These are phyloP conservation scores for Phtheirospermum japonicum DNA, from an alignment of 257 asterid species.

Conservation along the genomic window DNA sequence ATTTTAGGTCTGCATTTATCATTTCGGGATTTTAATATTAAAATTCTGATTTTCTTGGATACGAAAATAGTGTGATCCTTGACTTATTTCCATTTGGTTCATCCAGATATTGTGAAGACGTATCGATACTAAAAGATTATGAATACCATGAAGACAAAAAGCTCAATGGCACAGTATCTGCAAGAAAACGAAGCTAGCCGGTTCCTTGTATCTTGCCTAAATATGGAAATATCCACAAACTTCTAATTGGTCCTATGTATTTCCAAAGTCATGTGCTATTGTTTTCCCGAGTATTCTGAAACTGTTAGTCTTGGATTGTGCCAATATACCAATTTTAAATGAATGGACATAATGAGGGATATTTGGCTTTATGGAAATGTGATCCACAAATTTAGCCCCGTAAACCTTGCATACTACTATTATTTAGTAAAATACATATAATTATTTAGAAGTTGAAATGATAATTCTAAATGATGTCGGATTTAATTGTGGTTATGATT, in stretches of 20 bases:
- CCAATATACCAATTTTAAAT: background rate
- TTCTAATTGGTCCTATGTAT: no score
- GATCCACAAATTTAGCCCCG: background rate
- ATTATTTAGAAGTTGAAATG: no score
- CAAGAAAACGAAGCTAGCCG: conserved; percentile 19
- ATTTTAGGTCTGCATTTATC: no score
- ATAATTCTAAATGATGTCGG: no score
- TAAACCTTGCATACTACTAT: no score
- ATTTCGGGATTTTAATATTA: no score
- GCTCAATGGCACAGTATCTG: conserved; percentile 1
- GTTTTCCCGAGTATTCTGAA: background rate
- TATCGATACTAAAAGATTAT: conserved; percentile 9
- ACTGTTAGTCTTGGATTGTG: background rate
- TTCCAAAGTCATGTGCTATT: conserved; percentile 13
- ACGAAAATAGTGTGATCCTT: no score
- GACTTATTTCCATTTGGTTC: no score
- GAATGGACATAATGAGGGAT: background rate
- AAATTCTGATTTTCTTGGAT: no score
- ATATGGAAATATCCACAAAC: conserved; percentile 11
- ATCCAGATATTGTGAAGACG: conserved; percentile 2
- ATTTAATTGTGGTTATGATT: no score
- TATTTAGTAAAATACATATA: no score
- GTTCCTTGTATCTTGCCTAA: conserved; percentile 27
- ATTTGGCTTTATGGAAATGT: background rate
- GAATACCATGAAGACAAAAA: conserved; percentile 17